Percentiles rank a stretch among this genome's conserved stretches.
Evolutionary conservation across 2,329 filamentous ascomycete genomes (phyloP).

Genomic region (Elsinoe arachidis): DNA sequence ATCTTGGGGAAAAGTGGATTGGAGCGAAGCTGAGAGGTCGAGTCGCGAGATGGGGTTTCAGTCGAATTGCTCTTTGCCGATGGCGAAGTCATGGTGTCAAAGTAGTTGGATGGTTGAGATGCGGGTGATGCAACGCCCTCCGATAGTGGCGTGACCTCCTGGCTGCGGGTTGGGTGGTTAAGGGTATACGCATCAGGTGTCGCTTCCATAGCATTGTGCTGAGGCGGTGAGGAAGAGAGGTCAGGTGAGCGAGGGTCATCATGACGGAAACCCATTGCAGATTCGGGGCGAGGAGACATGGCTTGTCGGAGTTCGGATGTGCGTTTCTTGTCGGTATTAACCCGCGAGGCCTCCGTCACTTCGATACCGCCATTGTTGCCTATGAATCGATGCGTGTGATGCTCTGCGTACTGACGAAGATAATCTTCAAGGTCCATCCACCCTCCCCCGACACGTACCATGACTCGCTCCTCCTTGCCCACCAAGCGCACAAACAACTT

Average conservation of each 20-base stretch:
- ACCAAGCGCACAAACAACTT: conserved; percentile 92
- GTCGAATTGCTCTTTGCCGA: background rate
- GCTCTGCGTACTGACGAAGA: conserved; percentile 81
- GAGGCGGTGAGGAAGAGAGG: background rate
- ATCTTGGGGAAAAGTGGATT: conserved; percentile 13
- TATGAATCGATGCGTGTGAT: conserved; percentile 69
- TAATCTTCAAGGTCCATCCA: conserved; percentile 97
- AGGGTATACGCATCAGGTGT: background rate
- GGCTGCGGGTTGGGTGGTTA: background rate
- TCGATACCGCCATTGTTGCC: conserved; percentile 50
- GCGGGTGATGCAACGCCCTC: background rate
- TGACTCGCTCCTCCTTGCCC: conserved; percentile 86
- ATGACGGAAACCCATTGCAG: conserved; percentile 12
- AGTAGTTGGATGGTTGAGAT: background rate
- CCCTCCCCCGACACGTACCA: conserved; percentile 96
- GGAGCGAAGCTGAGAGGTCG: background rate
- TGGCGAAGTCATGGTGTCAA: background rate
- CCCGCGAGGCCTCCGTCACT: conserved; percentile 36
- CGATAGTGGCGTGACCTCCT: background rate
- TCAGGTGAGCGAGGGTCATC: background rate
- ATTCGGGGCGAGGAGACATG: conserved; percentile 13
- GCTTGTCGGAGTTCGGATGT: conserved; percentile 14
- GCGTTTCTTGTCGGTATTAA: conserved; percentile 1
- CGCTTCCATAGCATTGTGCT: background rate
- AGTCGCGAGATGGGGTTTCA: background rate